Percentiles rank a stretch among this genome's conserved stretches.
These are phyloP conservation scores for Silene conica DNA, from an alignment of 148 eudicot species.

Conservation along the genomic window DNA sequence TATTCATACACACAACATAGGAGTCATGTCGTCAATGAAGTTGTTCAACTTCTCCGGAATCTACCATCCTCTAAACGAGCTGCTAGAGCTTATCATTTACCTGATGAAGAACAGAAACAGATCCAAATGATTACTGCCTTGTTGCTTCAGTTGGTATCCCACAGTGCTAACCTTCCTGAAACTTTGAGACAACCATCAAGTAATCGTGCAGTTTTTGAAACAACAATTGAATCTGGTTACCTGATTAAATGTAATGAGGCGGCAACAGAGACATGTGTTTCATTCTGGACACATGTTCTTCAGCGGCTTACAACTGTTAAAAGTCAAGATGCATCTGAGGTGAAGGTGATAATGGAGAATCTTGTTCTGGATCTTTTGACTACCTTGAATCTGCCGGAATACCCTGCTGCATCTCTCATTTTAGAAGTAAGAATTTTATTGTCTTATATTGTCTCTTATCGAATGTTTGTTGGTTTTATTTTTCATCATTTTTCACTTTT, in stretches of 20 bases:
- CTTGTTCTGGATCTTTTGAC: constrained; percentile 75
- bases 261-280: constrained; percentile 84
- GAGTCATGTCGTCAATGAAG: constrained; percentile 80
- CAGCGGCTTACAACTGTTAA: constrained; percentile 69
- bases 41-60: constrained; percentile 74
- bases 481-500: constrained; percentile 6
- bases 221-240: constrained; percentile 50
- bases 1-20: constrained; percentile 79
- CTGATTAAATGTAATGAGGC: constrained; percentile 73
- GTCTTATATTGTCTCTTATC: constrained; percentile 6
- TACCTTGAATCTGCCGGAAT: constrained; percentile 88
- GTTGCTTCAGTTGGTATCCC: constrained; percentile 78
- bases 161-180: constrained; percentile 89
- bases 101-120: constrained; percentile 96
- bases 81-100: constrained; percentile 79
- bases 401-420: constrained; percentile 83
- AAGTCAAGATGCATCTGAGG: constrained; percentile 83
- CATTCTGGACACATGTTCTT: constrained; percentile 90
- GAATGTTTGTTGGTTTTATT: not conserved
- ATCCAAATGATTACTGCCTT: constrained; percentile 87
- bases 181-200: constrained; percentile 53
- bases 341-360: constrained; percentile 78
- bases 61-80: constrained; percentile 71
- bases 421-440: constrained; percentile 56
- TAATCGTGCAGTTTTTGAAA: constrained; percentile 50